A percentile compares a stretch with the other conserved stretches of the same genome.
Conservation (phyloP, 331 rosid species). For the Quercus phellos region DNA sequence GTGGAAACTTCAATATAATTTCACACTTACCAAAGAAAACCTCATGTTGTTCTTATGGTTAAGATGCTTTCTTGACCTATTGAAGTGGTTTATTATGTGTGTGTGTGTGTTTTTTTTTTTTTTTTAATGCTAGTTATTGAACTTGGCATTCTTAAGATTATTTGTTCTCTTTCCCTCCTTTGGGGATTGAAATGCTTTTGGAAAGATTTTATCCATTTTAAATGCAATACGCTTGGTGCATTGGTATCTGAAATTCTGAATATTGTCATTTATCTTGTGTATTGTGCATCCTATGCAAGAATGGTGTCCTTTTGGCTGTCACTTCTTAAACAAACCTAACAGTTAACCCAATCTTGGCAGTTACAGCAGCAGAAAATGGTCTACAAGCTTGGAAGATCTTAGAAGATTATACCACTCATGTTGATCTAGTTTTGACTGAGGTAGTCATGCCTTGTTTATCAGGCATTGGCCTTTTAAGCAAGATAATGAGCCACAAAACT, state of each 20-base stretch:
- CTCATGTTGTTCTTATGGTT: background rate
- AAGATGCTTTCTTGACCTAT: background rate
- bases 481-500: slow-evolving; percentile 84
- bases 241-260: background rate
- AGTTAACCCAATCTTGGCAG: slow-evolving; percentile 33
- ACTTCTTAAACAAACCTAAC: background rate
- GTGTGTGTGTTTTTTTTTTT: background rate
- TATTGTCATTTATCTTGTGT: background rate
- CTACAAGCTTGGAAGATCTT: slow-evolving; percentile 89
- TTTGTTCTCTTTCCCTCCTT: background rate
- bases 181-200: background rate
- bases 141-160: background rate
- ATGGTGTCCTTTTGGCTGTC: background rate
- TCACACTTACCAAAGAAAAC: background rate
- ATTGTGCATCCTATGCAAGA: slow-evolving; percentile 1
- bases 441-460: slow-evolving; percentile 83
- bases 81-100: background rate
- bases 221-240: background rate
- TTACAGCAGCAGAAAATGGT: slow-evolving; percentile 77
- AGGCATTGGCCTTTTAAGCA: slow-evolving; percentile 80
- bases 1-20: background rate
- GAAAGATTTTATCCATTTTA: background rate
- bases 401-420: slow-evolving; percentile 71
- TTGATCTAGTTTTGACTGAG: slow-evolving; percentile 86
- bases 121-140: background rate